These are phyloP conservation scores for Dittrichia graveolens DNA, from an alignment of 129 eudicot genomes.

Conservation along the genomic window DNA sequence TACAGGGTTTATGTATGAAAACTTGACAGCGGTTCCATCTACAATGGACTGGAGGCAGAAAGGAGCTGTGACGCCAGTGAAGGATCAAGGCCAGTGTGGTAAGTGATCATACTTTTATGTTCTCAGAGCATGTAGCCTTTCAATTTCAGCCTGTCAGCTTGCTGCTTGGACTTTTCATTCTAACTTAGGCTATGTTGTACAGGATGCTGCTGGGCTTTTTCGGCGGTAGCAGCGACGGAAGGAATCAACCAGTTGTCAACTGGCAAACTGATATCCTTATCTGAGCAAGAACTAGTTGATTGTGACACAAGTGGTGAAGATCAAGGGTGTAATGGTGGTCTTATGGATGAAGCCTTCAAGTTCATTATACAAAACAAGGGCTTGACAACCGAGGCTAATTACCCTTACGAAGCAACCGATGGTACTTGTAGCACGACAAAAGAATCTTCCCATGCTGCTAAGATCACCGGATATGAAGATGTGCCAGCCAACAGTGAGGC, in stretches of 20 bases:
- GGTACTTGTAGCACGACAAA: constrained; percentile 16
- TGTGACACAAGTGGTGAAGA: constrained; percentile 12
- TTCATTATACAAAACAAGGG: constrained; percentile 25
- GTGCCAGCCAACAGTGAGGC: constrained; percentile 28
- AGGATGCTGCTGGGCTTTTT: constrained; percentile 32
- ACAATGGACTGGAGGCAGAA: constrained; percentile 25
- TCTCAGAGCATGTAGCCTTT: no score
- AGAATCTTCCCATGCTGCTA: not conserved
- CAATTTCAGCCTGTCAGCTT: no score
- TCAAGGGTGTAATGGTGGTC: constrained; percentile 21
- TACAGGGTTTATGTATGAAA: constrained; percentile 16
- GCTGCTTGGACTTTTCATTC: not conserved
- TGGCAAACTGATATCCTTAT: constrained; percentile 17
- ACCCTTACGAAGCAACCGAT: constrained; percentile 26
- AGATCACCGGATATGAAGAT: constrained; percentile 28
- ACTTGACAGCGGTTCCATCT: not conserved
- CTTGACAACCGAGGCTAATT: constrained; percentile 17
- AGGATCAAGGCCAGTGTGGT: constrained; percentile 29
- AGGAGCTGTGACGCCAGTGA: constrained; percentile 20
- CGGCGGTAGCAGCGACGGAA: constrained; percentile 20
- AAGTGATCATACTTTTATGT: not conserved
- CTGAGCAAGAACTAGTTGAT: constrained; percentile 32
- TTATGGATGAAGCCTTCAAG: constrained; percentile 22
- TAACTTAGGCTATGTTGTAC: not conserved
- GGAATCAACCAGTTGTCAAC: constrained; percentile 17